These are phyloP conservation scores for Trichocomaceae sp. DNA, from an alignment of 2,329 filamentous ascomycete genomes.

Conservation along the genomic window DNA sequence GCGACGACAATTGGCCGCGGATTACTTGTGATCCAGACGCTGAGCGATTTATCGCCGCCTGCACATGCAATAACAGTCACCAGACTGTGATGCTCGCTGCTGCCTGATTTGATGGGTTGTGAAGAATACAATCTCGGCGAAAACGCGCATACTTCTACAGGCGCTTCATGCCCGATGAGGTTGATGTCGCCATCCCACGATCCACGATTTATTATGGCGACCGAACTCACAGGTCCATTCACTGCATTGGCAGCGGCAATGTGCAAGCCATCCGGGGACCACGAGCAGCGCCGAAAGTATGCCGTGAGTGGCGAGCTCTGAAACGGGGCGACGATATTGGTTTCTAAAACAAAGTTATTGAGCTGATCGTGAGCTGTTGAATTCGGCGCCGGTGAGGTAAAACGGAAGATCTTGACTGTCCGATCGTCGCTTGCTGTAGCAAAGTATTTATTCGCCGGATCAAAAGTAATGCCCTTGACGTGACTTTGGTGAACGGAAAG, in stretches of 20 bases:
- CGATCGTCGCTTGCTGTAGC: slow-evolving; percentile 96
- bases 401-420: slow-evolving; percentile 93
- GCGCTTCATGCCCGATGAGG: slow-evolving; percentile 91
- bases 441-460: slow-evolving; percentile 98
- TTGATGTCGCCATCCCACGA: slow-evolving; percentile 97
- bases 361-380: slow-evolving; percentile 91
- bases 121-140: slow-evolving; percentile 81
- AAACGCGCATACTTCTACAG: slow-evolving; percentile 95
- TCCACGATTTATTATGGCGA: slow-evolving; percentile 88
- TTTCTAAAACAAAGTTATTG: slow-evolving; percentile 92
- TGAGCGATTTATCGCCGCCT: slow-evolving; percentile 91
- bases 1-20: slow-evolving; percentile 84
- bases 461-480: slow-evolving; percentile 97
- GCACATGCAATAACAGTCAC: slow-evolving; percentile 96
- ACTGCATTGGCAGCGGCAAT: slow-evolving; percentile 96
- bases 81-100: slow-evolving; percentile 41
- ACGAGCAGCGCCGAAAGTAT: slow-evolving; percentile 93
- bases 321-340: slow-evolving; percentile 84
- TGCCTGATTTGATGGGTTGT: slow-evolving; percentile 50
- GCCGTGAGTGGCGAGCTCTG: slow-evolving; percentile 88
- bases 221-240: slow-evolving; percentile 93
- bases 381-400: slow-evolving; percentile 83
- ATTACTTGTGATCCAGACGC: slow-evolving; percentile 96
- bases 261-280: slow-evolving; percentile 95
- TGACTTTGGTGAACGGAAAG: slow-evolving; percentile 90